These are phyloP conservation scores for Polychaeton citri DNA, from an alignment of 2,329 filamentous ascomycete species.

Conservation along the genomic window DNA sequence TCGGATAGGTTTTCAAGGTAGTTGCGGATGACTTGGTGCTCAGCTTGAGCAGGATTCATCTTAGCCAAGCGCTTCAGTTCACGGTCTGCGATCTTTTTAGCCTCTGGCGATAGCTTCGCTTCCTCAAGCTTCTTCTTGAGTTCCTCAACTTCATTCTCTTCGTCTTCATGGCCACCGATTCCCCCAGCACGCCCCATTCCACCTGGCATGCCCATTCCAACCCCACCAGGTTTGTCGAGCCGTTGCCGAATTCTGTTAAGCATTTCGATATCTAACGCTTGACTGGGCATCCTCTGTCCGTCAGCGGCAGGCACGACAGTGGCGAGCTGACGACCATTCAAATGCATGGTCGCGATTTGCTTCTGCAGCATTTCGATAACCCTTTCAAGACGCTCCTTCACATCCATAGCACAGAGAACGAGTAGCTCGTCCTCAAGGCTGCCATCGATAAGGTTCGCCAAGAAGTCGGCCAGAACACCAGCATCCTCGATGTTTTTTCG, in stretches of 20 bases:
- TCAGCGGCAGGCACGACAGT: slow-evolving; percentile 31
- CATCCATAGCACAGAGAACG: slow-evolving; percentile 66
- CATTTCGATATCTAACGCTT: slow-evolving; percentile 27
- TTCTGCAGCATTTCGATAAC: slow-evolving; percentile 74
- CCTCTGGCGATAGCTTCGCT: slow-evolving; percentile 70
- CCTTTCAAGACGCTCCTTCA: slow-evolving; percentile 64
- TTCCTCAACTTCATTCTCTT: slow-evolving; percentile 87
- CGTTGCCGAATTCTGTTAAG: slow-evolving; percentile 29
- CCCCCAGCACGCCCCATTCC: slow-evolving; percentile 23
- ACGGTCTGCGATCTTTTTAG: slow-evolving; percentile 76
- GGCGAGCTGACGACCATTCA: slow-evolving; percentile 72
- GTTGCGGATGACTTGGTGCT: slow-evolving; percentile 85
- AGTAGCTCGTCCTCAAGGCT: slow-evolving; percentile 84
- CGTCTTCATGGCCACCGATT: slow-evolving; percentile 49
- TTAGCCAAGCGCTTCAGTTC: slow-evolving; percentile 81
- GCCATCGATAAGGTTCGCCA: slow-evolving; percentile 82
- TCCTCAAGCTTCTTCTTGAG: slow-evolving; percentile 76
- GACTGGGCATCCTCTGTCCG: slow-evolving; percentile 11
- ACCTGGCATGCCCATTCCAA: slow-evolving; percentile 3
- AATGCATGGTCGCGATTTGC: slow-evolving; percentile 73
- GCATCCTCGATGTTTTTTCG: slow-evolving; percentile 72
- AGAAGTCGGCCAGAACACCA: slow-evolving; percentile 82
- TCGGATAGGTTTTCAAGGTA: slow-evolving; percentile 90
- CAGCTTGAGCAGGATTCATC: slow-evolving; percentile 92
- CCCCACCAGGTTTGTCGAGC: slow-evolving; percentile 18